Percentiles rank a stretch among this genome's conserved stretches.
These are phyloP conservation scores for Rutidosis leptorrhynchoides DNA, from an alignment of 129 eudicot genomes.

Conservation along the genomic window DNA sequence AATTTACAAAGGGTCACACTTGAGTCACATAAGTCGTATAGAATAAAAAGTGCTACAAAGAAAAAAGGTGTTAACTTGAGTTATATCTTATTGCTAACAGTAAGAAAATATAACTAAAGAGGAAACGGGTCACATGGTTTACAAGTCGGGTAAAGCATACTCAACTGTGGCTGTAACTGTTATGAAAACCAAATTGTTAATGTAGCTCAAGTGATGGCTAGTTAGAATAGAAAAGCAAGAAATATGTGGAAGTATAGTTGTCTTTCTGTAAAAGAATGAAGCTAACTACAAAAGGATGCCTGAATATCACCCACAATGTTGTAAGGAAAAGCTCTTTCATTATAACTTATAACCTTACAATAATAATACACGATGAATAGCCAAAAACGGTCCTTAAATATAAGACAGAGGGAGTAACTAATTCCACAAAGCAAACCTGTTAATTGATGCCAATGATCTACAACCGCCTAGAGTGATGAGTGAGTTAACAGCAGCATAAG, in stretches of 20 bases:
- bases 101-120: neutral
- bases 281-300: neutral
- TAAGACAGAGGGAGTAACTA: constrained; percentile 7
- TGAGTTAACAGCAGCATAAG: constrained; percentile 89
- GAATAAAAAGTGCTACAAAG: neutral
- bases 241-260: neutral
- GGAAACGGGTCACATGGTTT: neutral
- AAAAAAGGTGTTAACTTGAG: neutral
- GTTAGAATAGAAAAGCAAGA: neutral
- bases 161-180: neutral
- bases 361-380: neutral
- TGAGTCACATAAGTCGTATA: neutral
- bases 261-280: neutral
- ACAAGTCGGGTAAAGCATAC: neutral
- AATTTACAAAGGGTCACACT: neutral
- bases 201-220: neutral
- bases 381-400: neutral
- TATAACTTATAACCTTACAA: neutral
- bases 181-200: neutral
- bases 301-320: neutral
- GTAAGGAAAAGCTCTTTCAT: neutral
- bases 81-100: neutral
- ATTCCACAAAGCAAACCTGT: constrained; percentile 48
- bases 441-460: constrained; percentile 63
- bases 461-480: constrained; percentile 85